phyloP scores from a whole-genome alignment of 495 filamentous ascomycete genomes.

The Rhypophila decipiens region DNA sequence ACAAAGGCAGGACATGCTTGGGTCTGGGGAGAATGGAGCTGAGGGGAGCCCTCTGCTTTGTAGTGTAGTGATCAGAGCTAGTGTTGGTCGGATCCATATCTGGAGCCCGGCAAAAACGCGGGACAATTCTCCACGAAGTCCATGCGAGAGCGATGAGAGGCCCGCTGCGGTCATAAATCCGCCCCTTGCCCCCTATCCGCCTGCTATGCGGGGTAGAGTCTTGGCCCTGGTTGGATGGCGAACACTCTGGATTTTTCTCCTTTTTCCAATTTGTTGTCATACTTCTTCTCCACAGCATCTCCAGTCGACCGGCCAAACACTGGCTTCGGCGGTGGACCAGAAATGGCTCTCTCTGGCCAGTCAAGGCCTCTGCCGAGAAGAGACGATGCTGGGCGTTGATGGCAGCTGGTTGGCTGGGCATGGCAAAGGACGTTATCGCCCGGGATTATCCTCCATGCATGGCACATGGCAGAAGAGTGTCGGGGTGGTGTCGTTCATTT shows the following conservation, averaged over 20 bases:
- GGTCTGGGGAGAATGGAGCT: no score
- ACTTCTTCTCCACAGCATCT: not conserved
- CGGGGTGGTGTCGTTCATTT: not conserved
- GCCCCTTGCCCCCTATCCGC: not conserved
- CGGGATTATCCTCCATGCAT: not conserved
- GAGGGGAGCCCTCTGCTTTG: no score
- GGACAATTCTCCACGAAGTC: no score
- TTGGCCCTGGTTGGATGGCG: not conserved
- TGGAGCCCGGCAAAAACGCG: not conserved
- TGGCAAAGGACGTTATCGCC: constrained; percentile 7
- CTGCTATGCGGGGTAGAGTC: not conserved
- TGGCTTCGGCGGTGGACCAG: not conserved
- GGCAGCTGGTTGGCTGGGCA: constrained; percentile 1
- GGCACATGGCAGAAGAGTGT: constrained; percentile 7
- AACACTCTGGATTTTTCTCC: no score
- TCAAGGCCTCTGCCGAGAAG: constrained; percentile 12
- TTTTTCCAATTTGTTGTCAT: not conserved
- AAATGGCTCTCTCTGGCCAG: not conserved
- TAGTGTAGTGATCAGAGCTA: no score
- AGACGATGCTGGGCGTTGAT: not conserved
- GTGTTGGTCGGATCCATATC: not conserved
- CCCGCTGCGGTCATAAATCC: not conserved
- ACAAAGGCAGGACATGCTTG: no score
- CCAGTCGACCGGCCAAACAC: not conserved
- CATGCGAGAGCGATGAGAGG: no score